Evolutionary conservation across 1,284 basidiomycete species (phyloP), one percentile per base, ranked within the genome.

Genomic region (Kwoniella shivajii): DNA sequence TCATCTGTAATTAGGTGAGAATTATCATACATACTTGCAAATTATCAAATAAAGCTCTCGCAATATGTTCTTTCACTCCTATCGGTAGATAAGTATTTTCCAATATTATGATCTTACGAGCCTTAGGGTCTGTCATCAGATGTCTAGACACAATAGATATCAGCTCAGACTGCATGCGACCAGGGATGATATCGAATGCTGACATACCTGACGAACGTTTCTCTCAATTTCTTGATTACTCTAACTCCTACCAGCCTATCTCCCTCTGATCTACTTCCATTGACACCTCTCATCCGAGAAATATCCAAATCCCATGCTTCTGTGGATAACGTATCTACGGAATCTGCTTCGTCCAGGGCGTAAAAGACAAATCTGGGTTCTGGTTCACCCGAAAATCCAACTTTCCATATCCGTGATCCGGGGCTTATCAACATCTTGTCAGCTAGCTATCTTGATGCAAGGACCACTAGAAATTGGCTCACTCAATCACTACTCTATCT

Each of bases 91-190:
- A 80, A 0, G 95, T 90, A 71, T 92, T 89, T 76, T 98, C 94
- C 6, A 95, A 82, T 26, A 99, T 71, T 48, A 98, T 89, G 55
- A 99, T 88, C 75, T 95, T 96, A 47, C 95, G 85, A 33, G 90
- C 87, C 75, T 92, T 95, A 0, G 94, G 89, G 72, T 98, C 96
- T 60, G 90, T 89, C 75, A 97, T 83, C 43, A 99, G 83, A 55
- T 91, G 88, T 68, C 92, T 94, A 69, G 36, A 24, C 46, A 16
- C n/a, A 50, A 56, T 31, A 58, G 57, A 44, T 46, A 20, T 42
- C 29, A 45, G 39, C 64, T 36, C 18, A 31, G 34, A 49, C n/a
- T n/a, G 18, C 20, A 20, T 33, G 6, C 22, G 16, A 16, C 24
- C 26, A 36, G 7, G 18, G 11, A 38, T 14, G 20, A 16, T 13